Percentiles rank a stretch among this genome's conserved stretches.
These are phyloP conservation scores for Bimuria novae-zelandiae DNA, from an alignment of 2,329 filamentous ascomycete genomes.

Conservation along the genomic window DNA sequence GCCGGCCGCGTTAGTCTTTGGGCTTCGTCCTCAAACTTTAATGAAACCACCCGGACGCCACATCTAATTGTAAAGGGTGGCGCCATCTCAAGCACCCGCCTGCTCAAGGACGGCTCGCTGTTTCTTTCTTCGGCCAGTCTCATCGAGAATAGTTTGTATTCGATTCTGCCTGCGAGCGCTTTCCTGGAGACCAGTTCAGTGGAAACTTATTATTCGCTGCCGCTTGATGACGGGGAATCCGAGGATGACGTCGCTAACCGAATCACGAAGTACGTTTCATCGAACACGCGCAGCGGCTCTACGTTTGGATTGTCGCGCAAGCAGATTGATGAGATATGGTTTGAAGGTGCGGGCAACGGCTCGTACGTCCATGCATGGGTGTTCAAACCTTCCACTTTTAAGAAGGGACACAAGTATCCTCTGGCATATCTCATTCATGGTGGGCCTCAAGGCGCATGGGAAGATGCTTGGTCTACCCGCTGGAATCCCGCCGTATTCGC, in stretches of 20 bases:
- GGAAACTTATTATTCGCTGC: constrained; percentile 23
- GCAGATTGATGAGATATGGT: constrained; percentile 73
- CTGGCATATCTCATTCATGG: constrained; percentile 81
- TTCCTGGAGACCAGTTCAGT: constrained; percentile 12
- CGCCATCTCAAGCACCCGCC: constrained; percentile 51
- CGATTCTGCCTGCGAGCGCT: constrained; percentile 53
- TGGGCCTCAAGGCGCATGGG: constrained; percentile 78
- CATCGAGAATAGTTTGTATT: constrained; percentile 73
- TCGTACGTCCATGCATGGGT: constrained; percentile 72
- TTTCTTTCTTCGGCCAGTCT: constrained; percentile 71
- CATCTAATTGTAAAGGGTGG: constrained; percentile 41
- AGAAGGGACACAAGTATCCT: constrained; percentile 73
- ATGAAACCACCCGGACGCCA: constrained; percentile 15
- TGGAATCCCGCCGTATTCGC: constrained; percentile 89
- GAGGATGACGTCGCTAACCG: constrained; percentile 29
- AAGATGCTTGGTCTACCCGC: constrained; percentile 75
- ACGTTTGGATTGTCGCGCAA: constrained; percentile 67
- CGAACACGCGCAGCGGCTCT: constrained; percentile 67
- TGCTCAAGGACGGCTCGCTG: constrained; percentile 58
- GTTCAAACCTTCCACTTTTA: constrained; percentile 67
- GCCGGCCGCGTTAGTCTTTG: constrained; percentile 67
- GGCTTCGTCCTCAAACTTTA: constrained; percentile 27
- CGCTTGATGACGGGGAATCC: constrained; percentile 26
- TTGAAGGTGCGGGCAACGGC: constrained; percentile 61
- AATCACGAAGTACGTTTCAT: constrained; percentile 57